phyloP scores from a whole-genome alignment of 2,329 filamentous ascomycete genomes.

The Nigrospora osmanthi region DNA sequence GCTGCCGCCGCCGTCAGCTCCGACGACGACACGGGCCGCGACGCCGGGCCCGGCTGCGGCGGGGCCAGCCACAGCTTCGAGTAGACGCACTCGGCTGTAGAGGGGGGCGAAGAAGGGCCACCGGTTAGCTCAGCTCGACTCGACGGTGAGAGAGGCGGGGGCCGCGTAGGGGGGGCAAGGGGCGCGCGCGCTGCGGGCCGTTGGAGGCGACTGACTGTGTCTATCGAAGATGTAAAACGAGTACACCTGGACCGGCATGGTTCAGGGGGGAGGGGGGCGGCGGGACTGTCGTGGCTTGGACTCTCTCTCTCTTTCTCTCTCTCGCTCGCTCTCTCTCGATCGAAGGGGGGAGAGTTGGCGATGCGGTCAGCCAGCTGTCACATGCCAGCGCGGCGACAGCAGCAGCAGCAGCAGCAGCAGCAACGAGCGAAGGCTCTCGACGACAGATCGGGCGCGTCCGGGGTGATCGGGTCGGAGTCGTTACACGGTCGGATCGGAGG shows the following conservation, averaged over 20 bases:
- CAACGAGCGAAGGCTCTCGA: too few relatives aligned
- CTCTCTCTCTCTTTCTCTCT: too few relatives aligned
- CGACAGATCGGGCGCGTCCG: too few relatives aligned
- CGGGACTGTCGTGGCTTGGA: too few relatives aligned
- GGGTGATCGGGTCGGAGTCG: too few relatives aligned
- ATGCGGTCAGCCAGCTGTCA: too few relatives aligned
- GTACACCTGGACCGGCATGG: constrained; percentile 74
- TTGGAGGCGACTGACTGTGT: constrained; percentile 60
- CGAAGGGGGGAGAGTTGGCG: too few relatives aligned
- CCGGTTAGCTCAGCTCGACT: not conserved
- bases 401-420: too few relatives aligned
- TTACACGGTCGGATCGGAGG: too few relatives aligned
- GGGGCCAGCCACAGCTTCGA: constrained; percentile 70
- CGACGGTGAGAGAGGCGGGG: not conserved
- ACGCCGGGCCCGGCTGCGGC: not conserved
- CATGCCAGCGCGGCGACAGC: too few relatives aligned
- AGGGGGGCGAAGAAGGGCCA: constrained; percentile 6
- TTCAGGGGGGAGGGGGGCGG: constrained; percentile 13
- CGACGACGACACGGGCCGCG: not conserved
- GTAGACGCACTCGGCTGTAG: constrained; percentile 92
- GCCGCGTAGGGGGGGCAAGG: not conserved
- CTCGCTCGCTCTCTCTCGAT: too few relatives aligned
- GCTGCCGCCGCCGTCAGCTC: constrained; percentile 25
- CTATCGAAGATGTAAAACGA: constrained; percentile 99
- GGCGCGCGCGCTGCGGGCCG: not conserved